A percentile compares a stretch with the other conserved stretches of the same genome.
Conservation (phyloP, 768 basidiomycete species). For the Udeniomyces megalosporus region DNA sequence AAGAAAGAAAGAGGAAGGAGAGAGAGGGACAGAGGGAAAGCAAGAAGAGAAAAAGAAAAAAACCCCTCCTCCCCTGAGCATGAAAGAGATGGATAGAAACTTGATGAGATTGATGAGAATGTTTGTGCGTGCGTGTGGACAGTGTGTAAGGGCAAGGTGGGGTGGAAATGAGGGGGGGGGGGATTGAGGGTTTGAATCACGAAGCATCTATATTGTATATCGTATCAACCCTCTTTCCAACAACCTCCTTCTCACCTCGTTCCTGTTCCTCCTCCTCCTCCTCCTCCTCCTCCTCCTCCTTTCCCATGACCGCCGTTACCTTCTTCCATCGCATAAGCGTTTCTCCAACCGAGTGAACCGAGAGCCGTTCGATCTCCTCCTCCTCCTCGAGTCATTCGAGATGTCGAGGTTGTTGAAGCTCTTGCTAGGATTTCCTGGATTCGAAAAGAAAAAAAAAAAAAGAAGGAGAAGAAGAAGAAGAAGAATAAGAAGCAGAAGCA, state of each 20-base stretch:
- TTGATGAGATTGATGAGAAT: slow-evolving; percentile 58
- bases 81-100: slow-evolving; percentile 52
- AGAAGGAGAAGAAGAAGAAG: no score
- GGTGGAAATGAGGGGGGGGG: background rate
- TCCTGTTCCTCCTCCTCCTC: no score
- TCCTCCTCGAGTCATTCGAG: background rate
- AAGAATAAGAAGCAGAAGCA: no score
- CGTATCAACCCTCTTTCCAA: no score
- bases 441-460: no score
- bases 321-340: no score
- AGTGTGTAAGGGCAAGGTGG: background rate
- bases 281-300: no score
- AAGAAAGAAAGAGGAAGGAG: background rate
- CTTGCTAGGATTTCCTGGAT: background rate
- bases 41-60: background rate
- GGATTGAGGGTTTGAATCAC: no score
- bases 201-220: no score
- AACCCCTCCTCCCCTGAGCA: slow-evolving; percentile 20
- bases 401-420: background rate
- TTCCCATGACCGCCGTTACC: no score
- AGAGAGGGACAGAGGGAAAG: background rate
- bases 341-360: no score
- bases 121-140: slow-evolving; percentile 39
- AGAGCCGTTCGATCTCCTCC: background rate
- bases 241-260: no score